Evolutionary conservation across 2,329 filamentous ascomycete species (phyloP), one percentile per base, ranked within the genome.

Genomic region (Neurospora sp.): DNA sequence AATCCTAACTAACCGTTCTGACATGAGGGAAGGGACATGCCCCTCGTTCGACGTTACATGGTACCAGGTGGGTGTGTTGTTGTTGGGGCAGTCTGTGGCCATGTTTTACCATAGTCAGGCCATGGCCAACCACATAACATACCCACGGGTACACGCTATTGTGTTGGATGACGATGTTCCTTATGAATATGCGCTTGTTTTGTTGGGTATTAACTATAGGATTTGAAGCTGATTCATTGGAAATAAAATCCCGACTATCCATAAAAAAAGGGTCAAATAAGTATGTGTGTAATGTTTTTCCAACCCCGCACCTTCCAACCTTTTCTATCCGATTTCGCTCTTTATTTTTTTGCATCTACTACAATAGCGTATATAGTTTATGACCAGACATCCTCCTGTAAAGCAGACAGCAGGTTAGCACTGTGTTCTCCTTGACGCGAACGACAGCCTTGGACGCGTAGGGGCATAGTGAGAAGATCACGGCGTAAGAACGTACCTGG

Each of bases 311-410:
- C 52, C 52, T 36, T n/a, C 52, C 28, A 62, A 17, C 52, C 3
- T 62, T 62, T 17, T 62, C 28, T 62, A 62, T 62, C 52, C 1
- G 28, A 17, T 62, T 33, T 10, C 52, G 17, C 33, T 62, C 52
- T 62, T 36, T 33, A 62, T 62, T 36, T 33, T 1, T n/a, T 36
- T 36, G 6, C 23, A 62, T n/a, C 52, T 62, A 52, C 11, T 8
- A 62, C 8, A 33, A 62, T 23, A 17, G 23, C 28, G 28, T 62
- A 33, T 17, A n/a, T 62, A 36, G 15, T 74, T 82, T 81, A 90
- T 79, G 88, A 91, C 89, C 89, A 91, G 68, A 91, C 89, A 77
- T 91, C 89, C 85, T 91, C 89, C 89, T 91, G 73, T 76, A 70
- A 40, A 4, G 11, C 4, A 19, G 33, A 33, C 4, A 58, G 66